Base-by-base conservation (phyloP, 768 basidiomycete genomes). In the Xerocomellus amylosporus region DNA sequence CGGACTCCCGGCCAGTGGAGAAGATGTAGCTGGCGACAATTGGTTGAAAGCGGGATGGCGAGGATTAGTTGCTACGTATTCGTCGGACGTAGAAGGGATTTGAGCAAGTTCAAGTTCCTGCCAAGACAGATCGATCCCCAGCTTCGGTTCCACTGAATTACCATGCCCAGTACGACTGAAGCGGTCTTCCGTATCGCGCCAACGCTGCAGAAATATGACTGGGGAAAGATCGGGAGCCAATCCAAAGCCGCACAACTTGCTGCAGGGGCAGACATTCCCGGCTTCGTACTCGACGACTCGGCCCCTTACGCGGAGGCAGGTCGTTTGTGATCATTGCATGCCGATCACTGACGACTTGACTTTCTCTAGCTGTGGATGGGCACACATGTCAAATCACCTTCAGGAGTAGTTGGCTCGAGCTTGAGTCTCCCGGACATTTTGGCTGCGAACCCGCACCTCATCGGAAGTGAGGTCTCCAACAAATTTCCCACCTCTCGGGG, bases 341-440 rank as follows among this genome's bases (percentile, higher is more conserved):
- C 26, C 7, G 19, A 39, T 45, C 31, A 39, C 41, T 43, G 53
- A 56, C 64, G 15, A 43, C 26, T 47, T 64, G 15, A 43, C 26
- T 47, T 44, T 37, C 34, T 41, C 50, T 67, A 98, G 94, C 76
- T 99, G 41, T 99, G 97, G 97, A 98, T 98, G 96, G 97, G 97
- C 10, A 98, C 97, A 0, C 97, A 98, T 63, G 80, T 90, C 2
- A 89, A 77, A 34, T 79, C 86, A 8, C 88, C 88, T 0, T 86
- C 88, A 7, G 72, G 71, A 8, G 66, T 83, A 19, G 55, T 75
- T 12, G 79, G 81, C 15, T 80, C 83, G 10, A 72, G 73, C 31
- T 70, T 71, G 58, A 64, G 71, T 20, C 84, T 84, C 56, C 82
- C 79, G 4, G 74, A 83, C 19, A 72, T 90, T 65, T 79, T 99